Conservation (phyloP, 2,329 filamentous ascomycete genomes). For the Colletotrichum orchidophilum region DNA sequence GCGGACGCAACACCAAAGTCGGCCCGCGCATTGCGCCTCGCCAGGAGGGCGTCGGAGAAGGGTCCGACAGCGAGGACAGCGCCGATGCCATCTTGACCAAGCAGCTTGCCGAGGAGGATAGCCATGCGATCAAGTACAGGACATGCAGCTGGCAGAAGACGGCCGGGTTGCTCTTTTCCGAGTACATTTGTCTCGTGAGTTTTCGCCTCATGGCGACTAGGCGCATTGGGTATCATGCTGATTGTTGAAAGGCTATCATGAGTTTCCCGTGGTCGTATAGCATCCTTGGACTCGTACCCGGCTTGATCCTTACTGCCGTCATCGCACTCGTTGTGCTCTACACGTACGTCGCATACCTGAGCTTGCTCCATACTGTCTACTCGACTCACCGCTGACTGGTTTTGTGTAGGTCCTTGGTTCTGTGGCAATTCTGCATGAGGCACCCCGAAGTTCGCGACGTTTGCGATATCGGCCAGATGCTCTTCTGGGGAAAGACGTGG, state of each 20-base stretch:
- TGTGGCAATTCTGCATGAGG: constrained; percentile 88
- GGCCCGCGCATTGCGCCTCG: constrained; percentile 63
- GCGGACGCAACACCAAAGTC: constrained; percentile 51
- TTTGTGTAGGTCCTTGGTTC: constrained; percentile 42
- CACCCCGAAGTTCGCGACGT: constrained; percentile 93
- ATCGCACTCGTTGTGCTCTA: constrained; percentile 84
- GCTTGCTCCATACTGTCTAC: constrained; percentile 36
- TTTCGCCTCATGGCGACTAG: no score
- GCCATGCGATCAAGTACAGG: constrained; percentile 86
- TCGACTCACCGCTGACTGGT: constrained; percentile 26
- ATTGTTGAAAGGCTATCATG: constrained; percentile 72
- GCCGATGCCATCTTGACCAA: constrained; percentile 61
- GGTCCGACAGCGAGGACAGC: constrained; percentile 55
- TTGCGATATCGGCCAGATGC: constrained; percentile 94
- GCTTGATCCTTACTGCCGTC: constrained; percentile 80
- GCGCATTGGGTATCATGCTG: constrained; percentile 33
- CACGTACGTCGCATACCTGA: constrained; percentile 62
- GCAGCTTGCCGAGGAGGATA: constrained; percentile 81
- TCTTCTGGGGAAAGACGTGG: constrained; percentile 87
- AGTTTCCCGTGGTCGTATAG: constrained; percentile 96
- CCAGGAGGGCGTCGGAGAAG: constrained; percentile 42
- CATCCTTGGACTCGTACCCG: constrained; percentile 85
- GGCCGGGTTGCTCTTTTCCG: constrained; percentile 87
- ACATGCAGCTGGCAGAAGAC: constrained; percentile 98
- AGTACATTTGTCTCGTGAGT: constrained; percentile 74